phyloP scores from a whole-genome alignment of 1,284 basidiomycete species.

The Ustilago trichophora region DNA sequence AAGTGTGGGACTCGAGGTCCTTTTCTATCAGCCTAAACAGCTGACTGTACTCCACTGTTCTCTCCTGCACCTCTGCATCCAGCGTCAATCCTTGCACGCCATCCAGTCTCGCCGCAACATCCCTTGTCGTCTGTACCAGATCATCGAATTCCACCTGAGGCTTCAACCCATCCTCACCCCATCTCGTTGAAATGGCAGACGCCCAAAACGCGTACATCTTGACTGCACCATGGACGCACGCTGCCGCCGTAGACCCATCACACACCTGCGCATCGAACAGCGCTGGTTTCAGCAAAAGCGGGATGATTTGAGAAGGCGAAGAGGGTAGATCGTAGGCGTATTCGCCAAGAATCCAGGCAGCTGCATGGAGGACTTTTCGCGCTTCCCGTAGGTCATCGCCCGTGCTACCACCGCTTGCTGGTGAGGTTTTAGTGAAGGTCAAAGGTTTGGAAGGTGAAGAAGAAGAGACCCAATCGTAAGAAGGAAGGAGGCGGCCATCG shows the following conservation, averaged over 20 bases:
- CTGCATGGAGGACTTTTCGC: slow-evolving; percentile 82
- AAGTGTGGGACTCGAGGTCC: slow-evolving; percentile 72
- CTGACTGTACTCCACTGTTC: slow-evolving; percentile 82
- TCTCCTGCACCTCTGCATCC: slow-evolving; percentile 88
- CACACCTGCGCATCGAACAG: slow-evolving; percentile 31
- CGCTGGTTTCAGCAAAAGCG: slow-evolving; percentile 70
- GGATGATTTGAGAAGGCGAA: slow-evolving; percentile 51
- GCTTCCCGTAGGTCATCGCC: slow-evolving; percentile 64
- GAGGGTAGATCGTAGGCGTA: slow-evolving; percentile 72
- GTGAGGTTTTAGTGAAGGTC: slow-evolving; percentile 67
- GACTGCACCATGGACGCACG: slow-evolving; percentile 80
- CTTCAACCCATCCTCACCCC: slow-evolving; percentile 79
- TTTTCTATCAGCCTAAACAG: slow-evolving; percentile 82
- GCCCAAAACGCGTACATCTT: slow-evolving; percentile 90
- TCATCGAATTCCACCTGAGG: slow-evolving; percentile 70
- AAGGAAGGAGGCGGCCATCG: slow-evolving; percentile 68
- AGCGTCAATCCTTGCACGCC: slow-evolving; percentile 70
- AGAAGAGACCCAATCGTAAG: slow-evolving; percentile 10
- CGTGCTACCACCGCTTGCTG: slow-evolving; percentile 55
- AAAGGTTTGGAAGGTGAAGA: slow-evolving; percentile 60
- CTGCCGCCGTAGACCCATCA: slow-evolving; percentile 35
- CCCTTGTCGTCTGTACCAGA: slow-evolving; percentile 74
- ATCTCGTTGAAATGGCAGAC: slow-evolving; percentile 76
- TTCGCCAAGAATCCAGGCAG: slow-evolving; percentile 94
- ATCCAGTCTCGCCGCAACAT: slow-evolving; percentile 72